Evolutionary conservation across 768 basidiomycete genomes (phyloP).

Genomic region (Hypsizygus marmoreus): DNA sequence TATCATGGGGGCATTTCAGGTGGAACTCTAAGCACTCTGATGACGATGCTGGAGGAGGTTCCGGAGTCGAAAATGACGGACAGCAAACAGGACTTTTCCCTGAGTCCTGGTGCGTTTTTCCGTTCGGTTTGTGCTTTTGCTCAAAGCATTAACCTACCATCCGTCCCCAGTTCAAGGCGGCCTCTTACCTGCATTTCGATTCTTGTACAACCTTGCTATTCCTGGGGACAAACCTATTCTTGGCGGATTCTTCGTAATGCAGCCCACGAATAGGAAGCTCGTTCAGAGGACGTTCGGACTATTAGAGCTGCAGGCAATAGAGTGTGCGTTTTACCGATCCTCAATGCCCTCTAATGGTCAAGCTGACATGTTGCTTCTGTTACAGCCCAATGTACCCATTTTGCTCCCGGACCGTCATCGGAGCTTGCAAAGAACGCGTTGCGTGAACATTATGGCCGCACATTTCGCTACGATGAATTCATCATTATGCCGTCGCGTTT

Average conservation of each 20-base stretch:
- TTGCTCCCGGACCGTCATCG: neutral
- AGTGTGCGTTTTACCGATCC: constrained; percentile 12
- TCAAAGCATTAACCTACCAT: neutral
- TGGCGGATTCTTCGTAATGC: constrained; percentile 46
- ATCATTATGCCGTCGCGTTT: constrained; percentile 40
- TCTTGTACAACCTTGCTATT: constrained; percentile 40
- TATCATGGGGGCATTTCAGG: constrained; percentile 57
- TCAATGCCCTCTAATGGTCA: neutral
- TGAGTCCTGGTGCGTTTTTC: constrained; percentile 42
- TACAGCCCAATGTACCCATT: too few species aligned
- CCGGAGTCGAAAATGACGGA: constrained; percentile 36
- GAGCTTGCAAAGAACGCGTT: constrained; percentile 19
- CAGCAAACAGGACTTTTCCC: constrained; percentile 31
- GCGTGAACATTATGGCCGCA: constrained; percentile 57
- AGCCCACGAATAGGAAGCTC: constrained; percentile 37
- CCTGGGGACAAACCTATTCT: constrained; percentile 33
- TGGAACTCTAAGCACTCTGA: constrained; percentile 57
- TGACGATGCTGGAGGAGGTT: constrained; percentile 38
- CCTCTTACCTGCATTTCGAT: constrained; percentile 23
- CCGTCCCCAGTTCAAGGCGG: constrained; percentile 9
- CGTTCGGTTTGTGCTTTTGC: neutral
- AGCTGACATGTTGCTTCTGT: neutral
- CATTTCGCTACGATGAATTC: constrained; percentile 81
- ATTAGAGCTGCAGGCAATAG: constrained; percentile 34
- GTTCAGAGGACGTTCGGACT: constrained; percentile 52